These are phyloP conservation scores for Fremontodendron californicum DNA, from an alignment of 345 rosid genomes.

Conservation along the genomic window DNA sequence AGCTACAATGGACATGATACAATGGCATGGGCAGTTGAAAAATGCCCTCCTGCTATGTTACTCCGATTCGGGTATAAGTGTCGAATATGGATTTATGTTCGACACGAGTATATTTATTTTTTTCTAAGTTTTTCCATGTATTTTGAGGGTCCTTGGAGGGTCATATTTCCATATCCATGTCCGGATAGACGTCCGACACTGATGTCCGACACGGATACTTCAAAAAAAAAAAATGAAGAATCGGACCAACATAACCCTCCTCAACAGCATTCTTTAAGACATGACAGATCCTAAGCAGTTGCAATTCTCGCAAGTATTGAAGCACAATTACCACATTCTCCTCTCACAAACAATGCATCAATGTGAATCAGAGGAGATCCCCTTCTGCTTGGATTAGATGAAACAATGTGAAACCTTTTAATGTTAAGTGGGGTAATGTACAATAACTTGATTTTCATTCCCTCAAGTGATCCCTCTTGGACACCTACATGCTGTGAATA, in stretches of 20 bases:
- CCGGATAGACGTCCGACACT: no score
- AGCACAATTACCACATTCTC: neutral
- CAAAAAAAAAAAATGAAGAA: no score
- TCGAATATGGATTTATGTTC: no score
- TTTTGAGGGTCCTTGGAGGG: no score
- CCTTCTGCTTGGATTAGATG: neutral
- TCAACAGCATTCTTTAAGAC: neutral
- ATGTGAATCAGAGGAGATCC: neutral
- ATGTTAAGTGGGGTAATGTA: conserved; percentile 7
- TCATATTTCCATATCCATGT: no score
- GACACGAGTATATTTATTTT: no score
- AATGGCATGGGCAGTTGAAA: neutral
- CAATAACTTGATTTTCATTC: neutral
- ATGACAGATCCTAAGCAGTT: neutral
- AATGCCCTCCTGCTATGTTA: neutral
- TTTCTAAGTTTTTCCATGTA: no score
- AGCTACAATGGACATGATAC: neutral
- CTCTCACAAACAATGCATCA: neutral
- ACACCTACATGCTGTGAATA: neutral
- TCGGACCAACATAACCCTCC: no score
- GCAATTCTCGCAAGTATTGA: neutral
- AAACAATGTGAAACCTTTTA: neutral
- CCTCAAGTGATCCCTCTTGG: neutral
- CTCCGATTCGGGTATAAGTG: no score
- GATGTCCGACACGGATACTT: no score